These are phyloP conservation scores for Royoungia palumana DNA, from an alignment of 768 basidiomycete genomes.

Conservation along the genomic window DNA sequence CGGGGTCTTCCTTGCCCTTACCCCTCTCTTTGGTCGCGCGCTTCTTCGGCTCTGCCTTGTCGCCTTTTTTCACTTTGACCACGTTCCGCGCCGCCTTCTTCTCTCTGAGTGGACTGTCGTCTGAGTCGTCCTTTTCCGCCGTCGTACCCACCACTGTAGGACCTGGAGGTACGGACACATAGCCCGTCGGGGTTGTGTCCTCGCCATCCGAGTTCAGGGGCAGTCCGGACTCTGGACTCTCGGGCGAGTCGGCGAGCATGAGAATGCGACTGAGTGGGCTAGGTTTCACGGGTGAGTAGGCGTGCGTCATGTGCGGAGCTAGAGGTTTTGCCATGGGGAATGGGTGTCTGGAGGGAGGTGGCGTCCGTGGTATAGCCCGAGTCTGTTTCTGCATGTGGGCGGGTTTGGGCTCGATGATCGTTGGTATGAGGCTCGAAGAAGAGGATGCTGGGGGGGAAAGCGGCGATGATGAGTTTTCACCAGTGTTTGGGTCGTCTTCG, in stretches of 20 bases:
- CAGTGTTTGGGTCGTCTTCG: neutral
- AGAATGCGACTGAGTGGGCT: constrained; percentile 80
- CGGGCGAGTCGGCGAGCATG: constrained; percentile 63
- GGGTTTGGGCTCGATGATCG: constrained; percentile 22
- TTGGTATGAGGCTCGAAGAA: constrained; percentile 17
- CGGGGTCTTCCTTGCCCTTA: constrained; percentile 33
- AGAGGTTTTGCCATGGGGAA: constrained; percentile 74
- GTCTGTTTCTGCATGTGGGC: constrained; percentile 3
- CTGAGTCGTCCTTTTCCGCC: constrained; percentile 27
- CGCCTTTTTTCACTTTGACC: constrained; percentile 1
- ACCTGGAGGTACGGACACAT: constrained; percentile 10
- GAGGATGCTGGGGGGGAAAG: neutral
- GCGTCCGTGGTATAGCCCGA: constrained; percentile 18
- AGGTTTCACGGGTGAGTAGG: constrained; percentile 77
- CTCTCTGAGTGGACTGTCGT: constrained; percentile 54
- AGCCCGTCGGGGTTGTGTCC: constrained; percentile 26
- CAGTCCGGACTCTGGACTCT: constrained; percentile 30
- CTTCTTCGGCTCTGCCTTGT: constrained; percentile 22
- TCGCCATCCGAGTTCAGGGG: neutral
- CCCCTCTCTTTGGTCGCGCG: constrained; percentile 39
- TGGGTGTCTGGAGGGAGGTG: constrained; percentile 34
- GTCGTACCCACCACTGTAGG: constrained; percentile 6
- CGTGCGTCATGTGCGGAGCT: constrained; percentile 67
- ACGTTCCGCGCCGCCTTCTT: constrained; percentile 41
- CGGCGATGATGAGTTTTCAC: neutral